These are phyloP conservation scores for Trematosphaeria pertusa DNA, from an alignment of 2,329 filamentous ascomycete species.

Conservation along the genomic window DNA sequence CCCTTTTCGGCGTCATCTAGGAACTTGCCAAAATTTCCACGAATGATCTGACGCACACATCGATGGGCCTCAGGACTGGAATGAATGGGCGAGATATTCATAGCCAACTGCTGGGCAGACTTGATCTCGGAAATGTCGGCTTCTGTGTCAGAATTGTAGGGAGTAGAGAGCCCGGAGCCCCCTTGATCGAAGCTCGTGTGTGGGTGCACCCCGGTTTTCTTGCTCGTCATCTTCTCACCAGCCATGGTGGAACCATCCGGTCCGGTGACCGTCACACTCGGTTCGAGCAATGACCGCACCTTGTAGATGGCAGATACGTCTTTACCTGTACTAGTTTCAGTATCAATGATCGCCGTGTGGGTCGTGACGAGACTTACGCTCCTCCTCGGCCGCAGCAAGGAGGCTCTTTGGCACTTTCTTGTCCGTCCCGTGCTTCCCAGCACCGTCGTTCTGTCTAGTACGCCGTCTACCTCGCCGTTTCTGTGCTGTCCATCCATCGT, in stretches of 20 bases:
- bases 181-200: slow-evolving; percentile 82
- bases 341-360: background rate
- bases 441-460: slow-evolving; percentile 42
- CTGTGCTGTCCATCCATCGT: slow-evolving; percentile 61
- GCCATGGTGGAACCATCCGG: slow-evolving; percentile 65
- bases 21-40: slow-evolving; percentile 82
- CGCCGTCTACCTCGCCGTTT: slow-evolving; percentile 49
- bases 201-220: slow-evolving; percentile 73
- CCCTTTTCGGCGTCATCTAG: slow-evolving; percentile 80
- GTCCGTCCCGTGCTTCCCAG: slow-evolving; percentile 44
- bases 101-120: slow-evolving; percentile 81
- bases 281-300: slow-evolving; percentile 71
- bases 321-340: slow-evolving; percentile 49
- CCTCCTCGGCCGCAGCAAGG: slow-evolving; percentile 77
- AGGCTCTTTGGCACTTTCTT: slow-evolving; percentile 63
- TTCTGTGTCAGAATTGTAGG: slow-evolving; percentile 84
- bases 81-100: slow-evolving; percentile 81
- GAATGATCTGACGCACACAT: slow-evolving; percentile 86
- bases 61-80: slow-evolving; percentile 78
- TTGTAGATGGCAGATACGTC: slow-evolving; percentile 61
- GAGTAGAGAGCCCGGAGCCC: slow-evolving; percentile 64
- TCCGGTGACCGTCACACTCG: slow-evolving; percentile 69
- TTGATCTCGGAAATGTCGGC: slow-evolving; percentile 84
- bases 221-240: slow-evolving; percentile 63
- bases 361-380: slow-evolving; percentile 63